Evolutionary conservation across 768 basidiomycete genomes (phyloP), one percentile per base, ranked within the genome.

Genomic region (Leccinellum albellum): DNA sequence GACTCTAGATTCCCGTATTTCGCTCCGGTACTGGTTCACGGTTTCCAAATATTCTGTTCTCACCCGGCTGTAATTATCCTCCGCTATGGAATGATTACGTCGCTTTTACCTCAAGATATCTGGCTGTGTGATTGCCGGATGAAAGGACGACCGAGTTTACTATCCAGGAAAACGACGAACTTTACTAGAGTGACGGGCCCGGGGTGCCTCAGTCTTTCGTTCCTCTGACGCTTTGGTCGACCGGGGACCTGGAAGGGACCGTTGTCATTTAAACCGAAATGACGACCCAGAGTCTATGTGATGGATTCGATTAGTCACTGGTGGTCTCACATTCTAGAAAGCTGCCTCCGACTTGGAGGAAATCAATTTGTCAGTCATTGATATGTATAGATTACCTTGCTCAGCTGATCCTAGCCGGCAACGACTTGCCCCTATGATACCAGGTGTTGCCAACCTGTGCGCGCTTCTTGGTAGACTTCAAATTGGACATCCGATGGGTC

Each of bases 201-300:
- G n/a, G n/a, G 14, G 49, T 49, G 48, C 48, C 48, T 49, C 48
- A 9, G 48, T 20, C n/a, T 33, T 29, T 47, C 29, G 31, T 50
- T 15, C 32, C 37, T 31, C 35, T 10, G 35, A 24, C 24, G 12
- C 29, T 20, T 54, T 48, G 47, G 24, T 33, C 44, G 55, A 51
- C n/a, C 49, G 49, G 49, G 49, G 49, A 31, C 21, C 46, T 51
- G 17, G n/a, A 44, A 46, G 26, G 50, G 53, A 15, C 37, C 15
- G 8, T 40, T 24, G 50, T 20, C 47, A 55, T 40, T 51, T 52
- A 47, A 47, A 48, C 53, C 48, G 45, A 57, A 53, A 55, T 9
- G 29, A 44, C 13, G 29, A 35, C 40, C 5, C 14, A 23, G 15
- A 14, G 31, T 23, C 54, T 60, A 56, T 42, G 49, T 54, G 51